These are phyloP conservation scores for Fraxinus pennsylvanica DNA, from an alignment of 257 asterid genomes.

Conservation along the genomic window DNA sequence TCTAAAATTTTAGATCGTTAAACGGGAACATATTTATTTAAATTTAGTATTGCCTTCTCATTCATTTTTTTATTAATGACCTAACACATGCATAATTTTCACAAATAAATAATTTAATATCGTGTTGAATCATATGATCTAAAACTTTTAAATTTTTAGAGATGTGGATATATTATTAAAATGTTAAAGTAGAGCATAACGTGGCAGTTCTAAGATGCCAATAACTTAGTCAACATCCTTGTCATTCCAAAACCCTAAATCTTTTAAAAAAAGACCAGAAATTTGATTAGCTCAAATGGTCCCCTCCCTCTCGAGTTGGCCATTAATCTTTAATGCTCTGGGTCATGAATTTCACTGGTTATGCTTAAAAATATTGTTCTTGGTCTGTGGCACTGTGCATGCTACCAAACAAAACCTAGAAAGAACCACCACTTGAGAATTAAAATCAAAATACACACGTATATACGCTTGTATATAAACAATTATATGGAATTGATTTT, in stretches of 20 bases:
- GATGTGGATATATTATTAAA: no score
- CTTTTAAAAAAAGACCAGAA: conserved; percentile 9
- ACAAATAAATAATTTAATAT: no score
- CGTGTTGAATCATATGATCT: no score
- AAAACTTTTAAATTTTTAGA: no score
- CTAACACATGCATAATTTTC: no score
- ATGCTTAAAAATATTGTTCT: not conserved
- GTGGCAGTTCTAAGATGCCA: not conserved
- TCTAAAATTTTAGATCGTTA: not conserved
- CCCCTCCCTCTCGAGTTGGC: conserved; percentile 22
- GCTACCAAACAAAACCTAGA: conserved; percentile 34
- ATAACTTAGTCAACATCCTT: conserved; percentile 5
- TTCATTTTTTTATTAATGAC: no score
- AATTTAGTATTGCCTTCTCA: no score
- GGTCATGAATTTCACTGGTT: conserved; percentile 23
- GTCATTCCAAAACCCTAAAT: conserved; percentile 20
- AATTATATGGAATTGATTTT: no score
- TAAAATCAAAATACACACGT: not conserved
- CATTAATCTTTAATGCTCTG: conserved; percentile 23
- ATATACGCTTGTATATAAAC: no score
- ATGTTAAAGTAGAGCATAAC: not conserved
- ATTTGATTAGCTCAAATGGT: conserved; percentile 32
- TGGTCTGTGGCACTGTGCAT: conserved; percentile 8
- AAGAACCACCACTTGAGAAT: conserved; percentile 1
- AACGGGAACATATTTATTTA: no score